Evolutionary conservation across 2,329 filamentous ascomycete genomes (phyloP), one percentile per base, ranked within the genome.

Genomic region (Penicillium sp.): DNA sequence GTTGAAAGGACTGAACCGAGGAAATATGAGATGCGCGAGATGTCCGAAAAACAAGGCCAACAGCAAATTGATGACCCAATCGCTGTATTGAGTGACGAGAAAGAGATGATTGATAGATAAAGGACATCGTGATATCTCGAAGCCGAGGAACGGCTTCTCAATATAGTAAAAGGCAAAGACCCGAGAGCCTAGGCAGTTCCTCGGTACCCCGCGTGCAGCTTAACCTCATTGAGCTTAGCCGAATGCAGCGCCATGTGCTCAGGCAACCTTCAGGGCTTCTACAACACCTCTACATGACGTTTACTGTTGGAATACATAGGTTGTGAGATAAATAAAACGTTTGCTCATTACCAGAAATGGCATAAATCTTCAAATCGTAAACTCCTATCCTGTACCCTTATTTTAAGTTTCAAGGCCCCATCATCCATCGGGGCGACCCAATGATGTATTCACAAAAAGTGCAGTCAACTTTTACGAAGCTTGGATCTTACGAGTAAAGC

Each of bases 401-500:
- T 62, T 70, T 69, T 65, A 60, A 65, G 67, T 51, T 69, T 60
- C 62, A 64, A 60, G 58, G 57, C 57, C 63, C 63, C 63, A 58
- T 69, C 67, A 62, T 68, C 68, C 66, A 63, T 69, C 68, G 52
- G 59, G 35, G 37, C 40, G 37, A 53, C 55, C 63, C 51, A 56
- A 56, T 44, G 51, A 62, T 52, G 54, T 65, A 62, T 63, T 59
- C 60, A 68, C 61, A 61, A 57, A 46, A 47, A 46, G 59, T 45
- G 60, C 58, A 58, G 52, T 61, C 39, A 34, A 35, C 40, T 29
- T 16, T 34, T 49, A 57, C 62, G 45, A 63, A 61, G 39, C 59
- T 49, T 60, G 52, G 60, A 55, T 60, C 60, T 72, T 86, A 97
- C 68, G 91, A 91, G 78, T 96, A 99, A 65, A 99, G 88, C 85